A percentile compares a stretch with the other conserved stretches of the same genome.
Evolutionary conservation across 257 asterid species (phyloP).

Genomic region (Capsicum chinense): DNA sequence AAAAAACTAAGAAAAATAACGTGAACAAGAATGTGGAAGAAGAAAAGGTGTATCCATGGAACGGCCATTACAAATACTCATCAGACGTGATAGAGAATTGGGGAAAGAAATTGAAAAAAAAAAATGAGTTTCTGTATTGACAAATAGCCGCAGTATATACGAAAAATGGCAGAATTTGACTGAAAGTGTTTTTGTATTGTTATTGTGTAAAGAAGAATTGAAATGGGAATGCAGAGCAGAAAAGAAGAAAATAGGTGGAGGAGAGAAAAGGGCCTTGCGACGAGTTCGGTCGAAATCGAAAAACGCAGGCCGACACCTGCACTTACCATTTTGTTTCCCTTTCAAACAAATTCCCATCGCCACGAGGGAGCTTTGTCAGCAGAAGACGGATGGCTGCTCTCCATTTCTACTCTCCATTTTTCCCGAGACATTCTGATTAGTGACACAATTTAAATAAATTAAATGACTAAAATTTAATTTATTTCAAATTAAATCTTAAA

Average conservation of each 20-base stretch:
- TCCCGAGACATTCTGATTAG: no score
- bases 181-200: neutral
- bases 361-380: neutral
- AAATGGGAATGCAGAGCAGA: neutral
- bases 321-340: slow-evolving; percentile 21
- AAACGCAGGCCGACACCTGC: slow-evolving; percentile 3
- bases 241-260: neutral
- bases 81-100: slow-evolving; percentile 14
- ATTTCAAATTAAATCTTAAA: no score
- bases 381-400: no score
- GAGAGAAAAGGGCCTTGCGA: neutral
- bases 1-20: neutral
- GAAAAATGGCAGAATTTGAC: neutral
- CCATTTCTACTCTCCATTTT: neutral
- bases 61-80: slow-evolving; percentile 25
- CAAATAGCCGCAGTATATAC: no score
- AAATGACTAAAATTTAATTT: no score
- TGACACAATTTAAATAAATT: no score
- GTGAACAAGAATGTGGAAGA: neutral
- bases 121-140: neutral
- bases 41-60: slow-evolving; percentile 16
- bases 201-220: neutral
- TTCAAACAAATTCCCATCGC: neutral
- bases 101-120: neutral
- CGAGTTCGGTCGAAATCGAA: slow-evolving; percentile 1